Base-by-base conservation (phyloP, 1,139 yeast genomes). In the Taphrina wiesneri region DNA sequence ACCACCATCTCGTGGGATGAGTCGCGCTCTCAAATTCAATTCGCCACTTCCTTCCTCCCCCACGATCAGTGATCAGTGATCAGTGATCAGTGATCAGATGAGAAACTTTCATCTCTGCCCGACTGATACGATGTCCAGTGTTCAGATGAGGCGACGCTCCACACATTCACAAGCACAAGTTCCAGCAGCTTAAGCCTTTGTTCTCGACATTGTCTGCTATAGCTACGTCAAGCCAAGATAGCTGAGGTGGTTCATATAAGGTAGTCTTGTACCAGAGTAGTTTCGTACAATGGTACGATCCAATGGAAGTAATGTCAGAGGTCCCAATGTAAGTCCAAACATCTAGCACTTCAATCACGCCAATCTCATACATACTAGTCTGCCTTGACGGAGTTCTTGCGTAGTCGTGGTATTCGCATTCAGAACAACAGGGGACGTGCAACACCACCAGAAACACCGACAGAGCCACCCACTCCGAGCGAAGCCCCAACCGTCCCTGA, bases 341-440 rank as follows among this genome's bases (percentile, higher is more conserved):
- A 7, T 15, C 34, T 7, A 13, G 7, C 15, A 13, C 15, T 5
- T 7, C 6, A 17, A 15, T 15, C 21, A 39, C n/a, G 6, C 2
- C 3, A 23, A 6, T 39, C 32, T 11, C 6, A 36, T 32, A 21
- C 15, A 23, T 34, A 19, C 30, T 25, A 62, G 60, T 62, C 65
- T n/a, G 65, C 65, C 17, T 17, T 62, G 36, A 62, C 65, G 19
- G 65, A 62, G 47, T 62, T 62, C 30, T 39, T 62, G 17, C 60
- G 65, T 1, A 43, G 53, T 19, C 65, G 65, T 0, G 65, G 65
- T 39, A 62, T 62, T 21, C 43, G 65, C n/a, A 54, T 62, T 1
- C 46, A 52, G 65, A 62, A 62, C 23, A 25, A 30, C 2, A 21
- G 51, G 6, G 57, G 51, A 34, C 46, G 56, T 21, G 46, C 56